Evolutionary conservation across 441 rosid genomes (phyloP).

Genomic region (Brassica hybrid): DNA sequence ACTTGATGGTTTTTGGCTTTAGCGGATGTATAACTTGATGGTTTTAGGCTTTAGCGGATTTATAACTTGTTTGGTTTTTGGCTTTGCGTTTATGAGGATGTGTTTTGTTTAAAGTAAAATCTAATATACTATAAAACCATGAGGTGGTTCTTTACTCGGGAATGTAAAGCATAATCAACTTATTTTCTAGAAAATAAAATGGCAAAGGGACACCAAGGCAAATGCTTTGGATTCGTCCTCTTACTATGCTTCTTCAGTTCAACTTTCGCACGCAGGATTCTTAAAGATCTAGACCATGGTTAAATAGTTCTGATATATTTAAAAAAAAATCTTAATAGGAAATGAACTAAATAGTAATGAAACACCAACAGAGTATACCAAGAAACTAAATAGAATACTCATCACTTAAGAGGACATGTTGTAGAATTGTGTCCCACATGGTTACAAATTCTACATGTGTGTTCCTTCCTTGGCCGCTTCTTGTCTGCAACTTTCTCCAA

Average conservation of each 20-base stretch:
- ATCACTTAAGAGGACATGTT: background rate
- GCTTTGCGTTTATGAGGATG: slow-evolving; percentile 4
- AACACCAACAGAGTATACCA: background rate
- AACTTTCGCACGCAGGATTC: slow-evolving; percentile 49
- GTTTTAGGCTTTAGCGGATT: background rate
- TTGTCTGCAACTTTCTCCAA: background rate
- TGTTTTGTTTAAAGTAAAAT: background rate
- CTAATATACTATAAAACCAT: slow-evolving; percentile 35
- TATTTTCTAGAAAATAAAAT: slow-evolving; percentile 34
- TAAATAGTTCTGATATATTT: no score
- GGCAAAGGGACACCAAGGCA: slow-evolving; percentile 42
- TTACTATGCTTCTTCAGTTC: slow-evolving; percentile 51
- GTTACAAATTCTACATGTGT: background rate
- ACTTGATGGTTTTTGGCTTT: background rate
- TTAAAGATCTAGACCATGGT: slow-evolving; percentile 39
- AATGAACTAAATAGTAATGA: background rate
- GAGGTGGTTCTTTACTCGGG: background rate
- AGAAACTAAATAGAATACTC: background rate
- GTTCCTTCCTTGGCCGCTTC: background rate
- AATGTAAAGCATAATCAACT: slow-evolving; percentile 23
- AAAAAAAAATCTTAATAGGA: no score
- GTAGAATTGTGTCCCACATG: background rate
- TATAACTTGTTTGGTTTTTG: no score
- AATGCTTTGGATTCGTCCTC: slow-evolving; percentile 41
- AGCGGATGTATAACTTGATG: background rate